Evolutionary conservation across 805 yeast species (phyloP).

Genomic region (Yarrowia keelungensis): DNA sequence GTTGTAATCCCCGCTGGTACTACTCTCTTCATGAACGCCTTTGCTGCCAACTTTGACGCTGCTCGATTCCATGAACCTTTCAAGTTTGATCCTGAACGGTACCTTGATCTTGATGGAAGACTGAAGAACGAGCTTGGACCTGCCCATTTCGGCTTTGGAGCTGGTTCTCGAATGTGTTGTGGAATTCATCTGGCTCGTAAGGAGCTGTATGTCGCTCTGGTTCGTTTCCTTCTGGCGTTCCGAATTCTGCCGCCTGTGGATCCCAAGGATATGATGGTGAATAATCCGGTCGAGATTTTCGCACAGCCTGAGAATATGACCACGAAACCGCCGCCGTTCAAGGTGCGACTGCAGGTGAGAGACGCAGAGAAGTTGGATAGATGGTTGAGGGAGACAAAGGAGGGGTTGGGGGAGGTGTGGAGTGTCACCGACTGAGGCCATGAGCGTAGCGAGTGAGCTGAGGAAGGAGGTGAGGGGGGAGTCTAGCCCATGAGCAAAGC

Average conservation of each 20-base stretch:
- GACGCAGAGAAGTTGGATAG: conserved; percentile 4
- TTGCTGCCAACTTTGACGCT: conserved; percentile 72
- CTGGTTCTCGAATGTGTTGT: conserved; percentile 75
- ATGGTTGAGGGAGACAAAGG: conserved; percentile 18
- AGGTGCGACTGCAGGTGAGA: conserved; percentile 45
- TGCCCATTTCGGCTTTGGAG: conserved; percentile 62
- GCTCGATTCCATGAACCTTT: conserved; percentile 45
- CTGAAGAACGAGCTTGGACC: conserved; percentile 45
- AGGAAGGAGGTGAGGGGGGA: too few relatives aligned
- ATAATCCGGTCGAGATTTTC: conserved; percentile 61
- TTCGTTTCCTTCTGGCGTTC: conserved; percentile 61
- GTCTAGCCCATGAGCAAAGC: too few relatives aligned
- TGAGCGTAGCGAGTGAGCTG: background rate
- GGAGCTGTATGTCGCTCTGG: conserved; percentile 66
- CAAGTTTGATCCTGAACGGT: conserved; percentile 49
- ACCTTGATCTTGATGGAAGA: conserved; percentile 42
- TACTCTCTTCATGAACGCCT: conserved; percentile 67
- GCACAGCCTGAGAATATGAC: conserved; percentile 64
- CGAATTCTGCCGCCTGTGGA: conserved; percentile 58
- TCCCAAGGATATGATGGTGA: conserved; percentile 51
- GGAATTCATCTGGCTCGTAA: conserved; percentile 70
- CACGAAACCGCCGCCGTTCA: conserved; percentile 62
- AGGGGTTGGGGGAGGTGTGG: conserved; percentile 17
- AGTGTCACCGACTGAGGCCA: background rate
- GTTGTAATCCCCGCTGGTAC: conserved; percentile 63